Conservation (phyloP, 306 rosid species). For the Alnus rubra region DNA sequence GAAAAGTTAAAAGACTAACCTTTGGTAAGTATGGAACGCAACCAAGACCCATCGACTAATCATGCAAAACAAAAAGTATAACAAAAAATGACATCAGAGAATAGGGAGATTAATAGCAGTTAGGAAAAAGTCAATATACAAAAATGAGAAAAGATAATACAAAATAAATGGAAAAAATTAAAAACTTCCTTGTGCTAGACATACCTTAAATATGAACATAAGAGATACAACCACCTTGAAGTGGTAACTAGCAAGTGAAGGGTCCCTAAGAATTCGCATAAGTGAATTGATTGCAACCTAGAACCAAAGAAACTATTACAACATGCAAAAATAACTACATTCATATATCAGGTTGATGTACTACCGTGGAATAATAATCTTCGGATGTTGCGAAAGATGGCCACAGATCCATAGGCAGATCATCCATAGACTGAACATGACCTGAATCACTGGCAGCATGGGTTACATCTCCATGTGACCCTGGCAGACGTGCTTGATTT, state of each 20-base stretch:
- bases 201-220: conserved; percentile 98
- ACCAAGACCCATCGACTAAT: conserved; percentile 94
- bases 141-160: not conserved
- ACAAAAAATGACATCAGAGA: conserved; percentile 28
- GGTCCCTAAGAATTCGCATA: conserved; percentile 95
- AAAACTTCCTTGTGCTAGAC: not conserved
- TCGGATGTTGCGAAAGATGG: conserved; percentile 97
- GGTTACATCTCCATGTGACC: conserved; percentile 78
- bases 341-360: conserved; percentile 22
- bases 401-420: conserved; percentile 81
- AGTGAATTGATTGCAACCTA: conserved; percentile 98
- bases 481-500: conserved; percentile 78
- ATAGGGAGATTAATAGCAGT: conserved; percentile 26
- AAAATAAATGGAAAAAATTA: not conserved
- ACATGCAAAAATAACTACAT: conserved; percentile 11
- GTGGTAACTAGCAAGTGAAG: conserved; percentile 93
- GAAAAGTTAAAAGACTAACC: conserved; percentile 54
- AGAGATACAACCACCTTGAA: conserved; percentile 93
- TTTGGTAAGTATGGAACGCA: conserved; percentile 95
- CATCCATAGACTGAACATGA: conserved; percentile 90
- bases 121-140: not conserved
- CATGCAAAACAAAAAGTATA: conserved; percentile 42
- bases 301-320: conserved; percentile 19
- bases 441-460: conserved; percentile 85
- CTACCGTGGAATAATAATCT: conserved; percentile 91